Conservation (phyloP, 2,329 filamentous ascomycete species). For the Stachybotrys chartarum region DNA sequence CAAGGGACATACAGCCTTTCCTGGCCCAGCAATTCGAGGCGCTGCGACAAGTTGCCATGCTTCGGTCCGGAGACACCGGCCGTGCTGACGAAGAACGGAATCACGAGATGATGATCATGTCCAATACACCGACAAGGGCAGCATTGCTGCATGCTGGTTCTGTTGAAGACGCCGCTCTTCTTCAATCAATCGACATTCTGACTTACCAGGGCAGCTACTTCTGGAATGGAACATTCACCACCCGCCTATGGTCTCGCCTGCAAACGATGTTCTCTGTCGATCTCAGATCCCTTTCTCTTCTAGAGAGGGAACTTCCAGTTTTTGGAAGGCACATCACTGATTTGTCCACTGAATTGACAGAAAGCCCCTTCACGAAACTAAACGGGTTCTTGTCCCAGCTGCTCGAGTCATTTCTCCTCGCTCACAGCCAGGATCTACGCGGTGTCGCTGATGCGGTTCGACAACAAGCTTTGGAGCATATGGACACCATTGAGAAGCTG, state of each 20-base stretch:
- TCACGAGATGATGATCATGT: slow-evolving; percentile 41
- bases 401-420: slow-evolving; percentile 31
- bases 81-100: slow-evolving; percentile 4
- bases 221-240: slow-evolving; percentile 32
- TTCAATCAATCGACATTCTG: slow-evolving; percentile 43
- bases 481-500: slow-evolving; percentile 4
- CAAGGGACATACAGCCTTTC: slow-evolving; percentile 37
- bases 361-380: slow-evolving; percentile 42
- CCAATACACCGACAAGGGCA: slow-evolving; percentile 28
- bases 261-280: slow-evolving; percentile 43
- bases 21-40: slow-evolving; percentile 49
- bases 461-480: slow-evolving; percentile 14
- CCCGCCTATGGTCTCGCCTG: slow-evolving; percentile 48
- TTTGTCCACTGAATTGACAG: slow-evolving; percentile 40
- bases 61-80: slow-evolving; percentile 20
- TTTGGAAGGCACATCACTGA: slow-evolving; percentile 48
- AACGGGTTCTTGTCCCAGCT: slow-evolving; percentile 40
- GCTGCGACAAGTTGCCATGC: slow-evolving; percentile 43
- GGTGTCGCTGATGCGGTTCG: slow-evolving; percentile 18
- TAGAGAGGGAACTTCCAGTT: slow-evolving; percentile 58
- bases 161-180: slow-evolving; percentile 25
- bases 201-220: slow-evolving; percentile 27
- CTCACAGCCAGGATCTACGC: slow-evolving; percentile 27
- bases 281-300: slow-evolving; percentile 52
- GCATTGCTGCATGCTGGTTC: slow-evolving; percentile 24